A percentile compares a stretch with the other conserved stretches of the same genome.
These are phyloP conservation scores for Emydomyces testavorans DNA, from an alignment of 2,329 filamentous ascomycete species.

Conservation along the genomic window DNA sequence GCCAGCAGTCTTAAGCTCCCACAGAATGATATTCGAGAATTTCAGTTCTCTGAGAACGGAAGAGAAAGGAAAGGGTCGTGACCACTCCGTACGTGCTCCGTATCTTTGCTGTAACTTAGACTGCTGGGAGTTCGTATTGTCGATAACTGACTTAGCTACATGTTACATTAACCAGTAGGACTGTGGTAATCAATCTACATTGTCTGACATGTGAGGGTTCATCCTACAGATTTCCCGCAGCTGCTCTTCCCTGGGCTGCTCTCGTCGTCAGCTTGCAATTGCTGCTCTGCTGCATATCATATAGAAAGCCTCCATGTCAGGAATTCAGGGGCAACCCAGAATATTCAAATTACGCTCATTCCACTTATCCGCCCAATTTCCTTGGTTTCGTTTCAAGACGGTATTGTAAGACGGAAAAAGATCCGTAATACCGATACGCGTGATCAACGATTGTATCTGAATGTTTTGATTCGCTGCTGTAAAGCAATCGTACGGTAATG, in stretches of 20 bases:
- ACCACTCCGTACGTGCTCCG: neutral
- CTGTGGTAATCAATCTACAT: no score
- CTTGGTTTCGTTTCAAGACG: conserved; percentile 6
- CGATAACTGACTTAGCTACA: no score
- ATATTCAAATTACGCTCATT: conserved; percentile 5
- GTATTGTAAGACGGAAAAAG: neutral
- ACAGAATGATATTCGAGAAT: neutral
- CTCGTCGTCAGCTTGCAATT: neutral
- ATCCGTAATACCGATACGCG: neutral
- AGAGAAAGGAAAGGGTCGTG: neutral
- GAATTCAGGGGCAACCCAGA: neutral
- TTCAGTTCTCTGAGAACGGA: conserved; percentile 1
- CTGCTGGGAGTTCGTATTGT: no score
- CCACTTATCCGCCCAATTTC: conserved; percentile 1
- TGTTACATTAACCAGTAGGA: no score
- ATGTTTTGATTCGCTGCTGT: neutral
- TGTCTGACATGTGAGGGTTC: no score
- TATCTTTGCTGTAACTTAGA: no score
- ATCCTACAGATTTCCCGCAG: neutral
- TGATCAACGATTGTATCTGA: neutral
- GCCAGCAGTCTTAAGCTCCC: conserved; percentile 4
- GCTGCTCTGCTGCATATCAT: neutral
- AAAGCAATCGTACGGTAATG: no score
- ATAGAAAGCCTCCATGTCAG: neutral
- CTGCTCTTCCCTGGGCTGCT: neutral